A percentile compares a stretch with the other conserved stretches of the same genome.
phyloP scores from a whole-genome alignment of 495 filamentous ascomycete species.

The Penicillium desertorum region DNA sequence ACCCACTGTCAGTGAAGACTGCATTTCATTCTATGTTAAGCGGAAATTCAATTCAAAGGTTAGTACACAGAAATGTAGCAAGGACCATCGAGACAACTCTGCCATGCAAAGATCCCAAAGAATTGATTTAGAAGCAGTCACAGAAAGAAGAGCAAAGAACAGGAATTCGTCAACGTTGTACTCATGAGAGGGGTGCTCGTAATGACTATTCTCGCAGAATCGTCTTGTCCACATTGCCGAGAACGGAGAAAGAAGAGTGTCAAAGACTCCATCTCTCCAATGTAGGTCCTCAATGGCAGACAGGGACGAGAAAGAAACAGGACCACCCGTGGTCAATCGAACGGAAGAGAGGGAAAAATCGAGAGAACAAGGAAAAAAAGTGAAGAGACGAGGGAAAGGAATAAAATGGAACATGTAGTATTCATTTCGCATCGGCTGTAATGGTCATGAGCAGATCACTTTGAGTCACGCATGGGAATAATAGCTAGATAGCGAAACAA shows the following conservation, averaged over 20 bases:
- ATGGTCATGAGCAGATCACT: conserved; percentile 44
- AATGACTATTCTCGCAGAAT: conserved; percentile 20
- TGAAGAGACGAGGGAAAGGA: conserved; percentile 14
- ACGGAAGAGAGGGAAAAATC: conserved; percentile 11
- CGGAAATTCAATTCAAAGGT: conserved; percentile 1
- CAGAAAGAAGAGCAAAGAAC: conserved; percentile 8
- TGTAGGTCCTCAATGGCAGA: conserved; percentile 23
- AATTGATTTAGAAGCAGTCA: conserved; percentile 7
- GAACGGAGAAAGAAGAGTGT: conserved; percentile 18
- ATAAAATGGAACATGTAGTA: conserved; percentile 28
- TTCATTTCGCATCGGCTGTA: conserved; percentile 43
- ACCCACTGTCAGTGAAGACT: conserved; percentile 28
- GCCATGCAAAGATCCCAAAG: conserved; percentile 9
- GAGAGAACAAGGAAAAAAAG: conserved; percentile 3
- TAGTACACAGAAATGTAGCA: conserved; percentile 3
- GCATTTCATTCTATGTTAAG: conserved; percentile 30
- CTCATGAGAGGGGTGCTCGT: conserved; percentile 15
- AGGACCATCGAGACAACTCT: conserved; percentile 2
- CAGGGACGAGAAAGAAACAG: conserved; percentile 19
- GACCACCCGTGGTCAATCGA: conserved; percentile 14
- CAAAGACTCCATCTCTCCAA: conserved; percentile 27
- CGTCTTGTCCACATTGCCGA: conserved; percentile 18
- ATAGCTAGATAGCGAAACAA: conserved; percentile 37
- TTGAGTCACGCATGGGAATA: conserved; percentile 42
- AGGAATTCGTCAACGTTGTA: conserved; percentile 19